Conservation (phyloP, 805 yeast genomes). For the Monosporozyma solicola region DNA sequence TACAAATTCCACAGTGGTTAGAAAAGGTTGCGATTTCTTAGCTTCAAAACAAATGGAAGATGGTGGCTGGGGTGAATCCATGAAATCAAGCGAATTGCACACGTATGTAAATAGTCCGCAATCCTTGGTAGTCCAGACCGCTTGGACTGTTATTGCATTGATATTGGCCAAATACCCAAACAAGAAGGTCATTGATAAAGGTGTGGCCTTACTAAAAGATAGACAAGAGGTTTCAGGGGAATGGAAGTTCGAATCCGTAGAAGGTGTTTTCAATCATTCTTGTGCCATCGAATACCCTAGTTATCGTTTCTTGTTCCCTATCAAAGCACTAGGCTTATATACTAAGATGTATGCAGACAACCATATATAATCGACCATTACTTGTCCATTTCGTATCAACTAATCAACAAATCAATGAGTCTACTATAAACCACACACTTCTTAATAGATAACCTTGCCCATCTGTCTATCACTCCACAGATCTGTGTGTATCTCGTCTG, state of each 20-base stretch:
- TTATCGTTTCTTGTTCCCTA: conserved; percentile 79
- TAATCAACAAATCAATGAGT: not conserved
- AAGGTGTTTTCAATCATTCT: conserved; percentile 94
- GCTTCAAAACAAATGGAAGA: conserved; percentile 66
- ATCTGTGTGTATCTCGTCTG: not conserved
- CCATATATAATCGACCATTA: not conserved
- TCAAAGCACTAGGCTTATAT: conserved; percentile 85
- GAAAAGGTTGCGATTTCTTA: conserved; percentile 77
- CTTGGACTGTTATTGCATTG: conserved; percentile 86
- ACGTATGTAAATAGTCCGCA: conserved; percentile 56
- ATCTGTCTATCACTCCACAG: not conserved
- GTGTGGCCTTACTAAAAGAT: conserved; percentile 50
- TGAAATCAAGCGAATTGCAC: conserved; percentile 79
- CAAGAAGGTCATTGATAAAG: conserved; percentile 48
- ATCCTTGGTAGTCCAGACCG: conserved; percentile 77
- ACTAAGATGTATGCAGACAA: not conserved
- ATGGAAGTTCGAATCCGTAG: conserved; percentile 76
- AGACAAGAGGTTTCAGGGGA: conserved; percentile 72
- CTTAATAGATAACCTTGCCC: too few relatives aligned
- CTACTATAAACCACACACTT: not conserved
- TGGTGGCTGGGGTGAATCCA: conserved; percentile 97
- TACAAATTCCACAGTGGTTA: conserved; percentile 50
- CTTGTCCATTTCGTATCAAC: not conserved
- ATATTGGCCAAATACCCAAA: conserved; percentile 76
- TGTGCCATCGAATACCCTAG: conserved; percentile 94